Evolutionary conservation across 306 rosid genomes (phyloP).

Genomic region (Psophocarpus tetragonolobus): DNA sequence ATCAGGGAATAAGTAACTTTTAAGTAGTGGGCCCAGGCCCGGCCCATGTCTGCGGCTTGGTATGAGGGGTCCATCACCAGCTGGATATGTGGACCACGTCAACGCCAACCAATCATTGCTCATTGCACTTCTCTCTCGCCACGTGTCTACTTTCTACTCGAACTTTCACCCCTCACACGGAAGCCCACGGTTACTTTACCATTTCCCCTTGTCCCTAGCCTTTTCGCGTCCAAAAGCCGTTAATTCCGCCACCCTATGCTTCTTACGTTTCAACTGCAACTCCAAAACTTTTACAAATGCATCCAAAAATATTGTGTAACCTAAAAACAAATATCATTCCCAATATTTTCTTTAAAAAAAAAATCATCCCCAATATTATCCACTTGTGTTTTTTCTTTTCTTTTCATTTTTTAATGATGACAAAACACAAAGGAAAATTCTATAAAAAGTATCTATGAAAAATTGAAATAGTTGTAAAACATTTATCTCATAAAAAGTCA

Average conservation of each 20-base stretch:
- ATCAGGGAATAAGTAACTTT: slow-evolving; percentile 24
- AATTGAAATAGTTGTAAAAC: background rate
- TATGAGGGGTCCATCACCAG: slow-evolving; percentile 45
- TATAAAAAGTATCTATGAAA: background rate
- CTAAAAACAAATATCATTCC: background rate
- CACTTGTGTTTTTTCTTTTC: background rate
- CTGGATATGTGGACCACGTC: slow-evolving; percentile 54
- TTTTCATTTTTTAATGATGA: background rate
- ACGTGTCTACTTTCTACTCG: slow-evolving; percentile 43
- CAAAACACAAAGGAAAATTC: background rate
- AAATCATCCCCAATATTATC: background rate
- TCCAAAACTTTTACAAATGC: background rate
- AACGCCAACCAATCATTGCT: slow-evolving; percentile 38
- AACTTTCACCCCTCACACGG: background rate
- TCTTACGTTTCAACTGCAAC: slow-evolving; percentile 47
- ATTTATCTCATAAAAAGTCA: background rate
- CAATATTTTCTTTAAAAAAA: background rate
- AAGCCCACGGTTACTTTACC: slow-evolving; percentile 20
- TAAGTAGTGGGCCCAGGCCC: slow-evolving; percentile 25
- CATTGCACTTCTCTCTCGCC: slow-evolving; percentile 29
- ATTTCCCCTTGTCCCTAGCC: background rate
- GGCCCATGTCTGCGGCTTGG: slow-evolving; percentile 37
- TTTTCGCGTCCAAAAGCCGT: slow-evolving; percentile 77
- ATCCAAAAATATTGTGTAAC: background rate
- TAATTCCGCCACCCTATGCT: slow-evolving; percentile 60